Conservation (phyloP, 129 eudicot species). For the Saussurea involucrata region DNA sequence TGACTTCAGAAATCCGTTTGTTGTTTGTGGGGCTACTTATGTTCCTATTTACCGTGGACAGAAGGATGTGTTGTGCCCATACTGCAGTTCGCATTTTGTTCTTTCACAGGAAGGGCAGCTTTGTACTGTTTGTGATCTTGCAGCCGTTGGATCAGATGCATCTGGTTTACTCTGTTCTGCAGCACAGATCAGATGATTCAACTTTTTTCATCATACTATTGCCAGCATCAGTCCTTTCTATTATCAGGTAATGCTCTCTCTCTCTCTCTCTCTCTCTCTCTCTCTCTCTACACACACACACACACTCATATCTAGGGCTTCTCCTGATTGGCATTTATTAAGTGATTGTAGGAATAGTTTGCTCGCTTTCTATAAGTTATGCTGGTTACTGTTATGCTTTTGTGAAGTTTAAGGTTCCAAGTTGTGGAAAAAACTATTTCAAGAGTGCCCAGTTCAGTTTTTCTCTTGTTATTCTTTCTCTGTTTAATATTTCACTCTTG, state of each 20-base stretch:
- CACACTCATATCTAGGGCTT: neutral
- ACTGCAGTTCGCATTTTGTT: slow-evolving; percentile 8
- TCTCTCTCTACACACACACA: neutral
- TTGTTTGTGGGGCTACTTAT: neutral
- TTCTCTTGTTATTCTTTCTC: neutral
- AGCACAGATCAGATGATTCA: neutral
- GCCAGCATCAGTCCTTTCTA: neutral
- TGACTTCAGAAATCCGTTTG: slow-evolving; percentile 55
- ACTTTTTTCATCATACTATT: neutral
- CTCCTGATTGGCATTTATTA: neutral
- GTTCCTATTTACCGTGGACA: neutral
- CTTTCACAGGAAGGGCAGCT: slow-evolving; percentile 1
- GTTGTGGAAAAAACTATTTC: neutral
- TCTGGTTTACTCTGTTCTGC: slow-evolving; percentile 7
- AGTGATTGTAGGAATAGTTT: neutral
- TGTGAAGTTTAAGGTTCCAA: neutral
- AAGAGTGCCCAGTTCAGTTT: neutral
- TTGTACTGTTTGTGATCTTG: slow-evolving; percentile 12
- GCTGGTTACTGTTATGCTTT: neutral
- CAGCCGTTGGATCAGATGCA: slow-evolving; percentile 1
- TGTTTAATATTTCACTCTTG: neutral
- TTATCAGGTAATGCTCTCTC: neutral
- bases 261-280: neutral
- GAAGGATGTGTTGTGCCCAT: slow-evolving; percentile 1
- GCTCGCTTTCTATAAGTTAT: neutral